Conservation (phyloP, 805 yeast genomes). For the Sungouiella blattae region DNA sequence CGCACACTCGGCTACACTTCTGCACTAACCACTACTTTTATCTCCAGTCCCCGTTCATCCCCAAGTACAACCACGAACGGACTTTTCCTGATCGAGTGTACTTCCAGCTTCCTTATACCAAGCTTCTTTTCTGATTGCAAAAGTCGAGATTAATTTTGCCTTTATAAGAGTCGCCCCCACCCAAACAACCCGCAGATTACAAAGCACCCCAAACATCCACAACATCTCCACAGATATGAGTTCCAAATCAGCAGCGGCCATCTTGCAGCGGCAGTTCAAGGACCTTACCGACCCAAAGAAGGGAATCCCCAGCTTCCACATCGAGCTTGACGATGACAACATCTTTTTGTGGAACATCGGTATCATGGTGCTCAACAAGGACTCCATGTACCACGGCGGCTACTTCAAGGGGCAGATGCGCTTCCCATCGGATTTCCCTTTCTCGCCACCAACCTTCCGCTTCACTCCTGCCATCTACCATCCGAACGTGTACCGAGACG, state of each 20-base stretch:
- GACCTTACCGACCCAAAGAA: slow-evolving; percentile 92
- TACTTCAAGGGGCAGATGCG: slow-evolving; percentile 92
- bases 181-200: neutral
- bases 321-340: slow-evolving; percentile 56
- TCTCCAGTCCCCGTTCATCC: no score
- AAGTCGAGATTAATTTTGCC: no score
- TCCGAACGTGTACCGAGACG: slow-evolving; percentile 93
- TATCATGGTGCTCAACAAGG: slow-evolving; percentile 85
- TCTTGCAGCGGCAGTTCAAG: slow-evolving; percentile 87
- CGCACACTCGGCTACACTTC: slow-evolving; percentile 1
- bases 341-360: slow-evolving; percentile 78
- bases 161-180: neutral
- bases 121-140: no score
- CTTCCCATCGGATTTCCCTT: slow-evolving; percentile 90
- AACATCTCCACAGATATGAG: slow-evolving; percentile 24
- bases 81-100: no score
- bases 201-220: neutral
- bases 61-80: no score
- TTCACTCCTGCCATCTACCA: slow-evolving; percentile 93
- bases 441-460: slow-evolving; percentile 85
- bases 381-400: slow-evolving; percentile 90
- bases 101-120: no score
- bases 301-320: slow-evolving; percentile 59
- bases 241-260: slow-evolving; percentile 68
- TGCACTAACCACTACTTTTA: no score